Evolutionary conservation across 495 filamentous ascomycete genomes (phyloP).

Genomic region (Friedmanniomyces endolithicus): DNA sequence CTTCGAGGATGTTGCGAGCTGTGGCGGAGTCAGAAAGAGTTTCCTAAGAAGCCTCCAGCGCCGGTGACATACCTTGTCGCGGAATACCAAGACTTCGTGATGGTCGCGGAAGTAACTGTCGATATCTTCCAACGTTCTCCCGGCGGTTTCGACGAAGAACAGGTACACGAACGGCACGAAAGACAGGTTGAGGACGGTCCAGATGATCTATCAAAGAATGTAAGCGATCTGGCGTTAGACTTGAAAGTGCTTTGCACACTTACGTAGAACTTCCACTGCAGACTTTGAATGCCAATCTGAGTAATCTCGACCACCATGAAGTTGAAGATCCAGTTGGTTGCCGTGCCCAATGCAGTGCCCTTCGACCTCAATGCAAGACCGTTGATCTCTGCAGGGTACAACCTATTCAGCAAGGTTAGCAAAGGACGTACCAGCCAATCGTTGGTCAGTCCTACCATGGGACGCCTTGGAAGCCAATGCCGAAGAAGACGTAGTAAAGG

Average conservation of each 20-base stretch:
- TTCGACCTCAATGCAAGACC: slow-evolving; percentile 42
- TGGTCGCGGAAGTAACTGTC: slow-evolving; percentile 37
- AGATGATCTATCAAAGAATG: slow-evolving; percentile 34
- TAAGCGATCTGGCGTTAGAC: not conserved
- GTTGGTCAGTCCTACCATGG: slow-evolving; percentile 3
- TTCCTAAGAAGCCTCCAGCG: not conserved
- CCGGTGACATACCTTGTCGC: slow-evolving; percentile 20
- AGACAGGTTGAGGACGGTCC: slow-evolving; percentile 43
- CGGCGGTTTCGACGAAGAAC: slow-evolving; percentile 50
- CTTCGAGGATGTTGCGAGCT: slow-evolving; percentile 29
- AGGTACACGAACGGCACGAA: slow-evolving; percentile 53
- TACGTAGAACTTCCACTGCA: slow-evolving; percentile 49
- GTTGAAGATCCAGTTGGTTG: slow-evolving; percentile 51
- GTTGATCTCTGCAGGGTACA: slow-evolving; percentile 54
- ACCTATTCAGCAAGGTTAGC: slow-evolving; percentile 15
- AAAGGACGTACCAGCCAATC: not conserved
- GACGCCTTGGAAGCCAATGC: slow-evolving; percentile 7
- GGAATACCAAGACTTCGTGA: slow-evolving; percentile 29
- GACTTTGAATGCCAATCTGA: slow-evolving; percentile 44
- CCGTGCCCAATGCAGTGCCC: slow-evolving; percentile 44
- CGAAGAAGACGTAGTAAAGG: slow-evolving; percentile 11
- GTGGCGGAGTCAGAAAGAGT: not conserved
- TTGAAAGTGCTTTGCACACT: not conserved
- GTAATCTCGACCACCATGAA: slow-evolving; percentile 51
- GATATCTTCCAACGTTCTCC: slow-evolving; percentile 40